Conservation (phyloP, 495 filamentous ascomycete genomes). For the Bathelium albidoporum region DNA sequence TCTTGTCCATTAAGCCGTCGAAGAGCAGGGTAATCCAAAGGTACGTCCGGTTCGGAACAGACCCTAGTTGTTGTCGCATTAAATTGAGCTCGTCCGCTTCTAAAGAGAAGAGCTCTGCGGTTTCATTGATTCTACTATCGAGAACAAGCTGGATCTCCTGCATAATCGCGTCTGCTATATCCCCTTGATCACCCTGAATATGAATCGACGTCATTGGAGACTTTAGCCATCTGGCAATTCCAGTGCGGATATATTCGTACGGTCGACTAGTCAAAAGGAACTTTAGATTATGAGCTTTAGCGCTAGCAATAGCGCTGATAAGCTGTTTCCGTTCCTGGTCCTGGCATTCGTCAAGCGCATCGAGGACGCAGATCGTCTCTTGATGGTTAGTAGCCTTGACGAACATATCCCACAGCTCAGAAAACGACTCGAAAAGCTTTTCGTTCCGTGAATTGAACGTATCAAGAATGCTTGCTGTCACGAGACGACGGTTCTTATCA, state of each 20-base stretch:
- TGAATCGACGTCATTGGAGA: neutral
- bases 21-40: neutral
- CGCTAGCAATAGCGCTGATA: slow-evolving; percentile 13
- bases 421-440: slow-evolving; percentile 25
- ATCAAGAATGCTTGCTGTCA: slow-evolving; percentile 21
- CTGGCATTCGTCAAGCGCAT: slow-evolving; percentile 37
- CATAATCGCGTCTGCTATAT: neutral
- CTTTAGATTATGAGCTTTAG: slow-evolving; percentile 1
- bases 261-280: neutral
- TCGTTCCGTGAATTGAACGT: slow-evolving; percentile 16
- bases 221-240: neutral
- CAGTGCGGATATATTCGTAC: neutral
- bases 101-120: neutral
- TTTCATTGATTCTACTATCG: neutral
- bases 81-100: neutral
- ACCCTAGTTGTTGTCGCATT: neutral
- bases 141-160: neutral
- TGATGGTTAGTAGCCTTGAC: slow-evolving; percentile 27
- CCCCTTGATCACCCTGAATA: neutral
- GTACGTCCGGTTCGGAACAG: neutral
- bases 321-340: slow-evolving; percentile 14
- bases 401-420: slow-evolving; percentile 37
- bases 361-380: slow-evolving; percentile 41
- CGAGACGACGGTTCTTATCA: slow-evolving; percentile 19
- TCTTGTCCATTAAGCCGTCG: neutral